Conservation (phyloP, 2,329 filamentous ascomycete genomes). For the Hypoxylon rubiginosum region DNA sequence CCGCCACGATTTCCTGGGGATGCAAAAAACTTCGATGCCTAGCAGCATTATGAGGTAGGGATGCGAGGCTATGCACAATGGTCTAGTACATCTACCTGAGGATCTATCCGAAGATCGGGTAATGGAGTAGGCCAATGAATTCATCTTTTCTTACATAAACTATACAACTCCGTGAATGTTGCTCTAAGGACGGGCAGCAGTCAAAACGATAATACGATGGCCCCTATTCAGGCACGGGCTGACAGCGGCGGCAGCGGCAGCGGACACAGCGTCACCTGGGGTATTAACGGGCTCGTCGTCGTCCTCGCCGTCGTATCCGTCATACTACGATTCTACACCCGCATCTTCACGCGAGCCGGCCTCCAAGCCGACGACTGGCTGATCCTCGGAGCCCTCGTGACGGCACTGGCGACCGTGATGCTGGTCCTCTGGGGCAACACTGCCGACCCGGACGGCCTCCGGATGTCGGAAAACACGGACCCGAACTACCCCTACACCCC, state of each 20-base stretch:
- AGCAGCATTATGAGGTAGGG: not conserved
- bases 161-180: not conserved
- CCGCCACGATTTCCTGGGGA: not conserved
- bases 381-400: constrained; percentile 29
- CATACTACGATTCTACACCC: constrained; percentile 38
- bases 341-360: constrained; percentile 30
- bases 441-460: constrained; percentile 32
- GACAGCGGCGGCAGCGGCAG: not conserved
- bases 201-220: not conserved
- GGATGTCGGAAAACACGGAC: constrained; percentile 33
- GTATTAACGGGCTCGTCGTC: constrained; percentile 34
- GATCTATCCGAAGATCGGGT: not conserved
- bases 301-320: constrained; percentile 26
- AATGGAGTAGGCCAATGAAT: not conserved
- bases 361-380: constrained; percentile 40
- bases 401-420: constrained; percentile 2
- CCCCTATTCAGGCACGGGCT: not conserved
- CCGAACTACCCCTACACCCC: constrained; percentile 31
- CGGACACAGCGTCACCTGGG: constrained; percentile 42
- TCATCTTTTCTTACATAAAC: not conserved
- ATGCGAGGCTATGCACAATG: not conserved
- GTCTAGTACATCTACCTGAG: not conserved
- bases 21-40: not conserved
- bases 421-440: constrained; percentile 32
- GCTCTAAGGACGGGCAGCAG: not conserved